Conservation (phyloP, 768 basidiomycete genomes). For the Pleurotus tuber-regium region DNA sequence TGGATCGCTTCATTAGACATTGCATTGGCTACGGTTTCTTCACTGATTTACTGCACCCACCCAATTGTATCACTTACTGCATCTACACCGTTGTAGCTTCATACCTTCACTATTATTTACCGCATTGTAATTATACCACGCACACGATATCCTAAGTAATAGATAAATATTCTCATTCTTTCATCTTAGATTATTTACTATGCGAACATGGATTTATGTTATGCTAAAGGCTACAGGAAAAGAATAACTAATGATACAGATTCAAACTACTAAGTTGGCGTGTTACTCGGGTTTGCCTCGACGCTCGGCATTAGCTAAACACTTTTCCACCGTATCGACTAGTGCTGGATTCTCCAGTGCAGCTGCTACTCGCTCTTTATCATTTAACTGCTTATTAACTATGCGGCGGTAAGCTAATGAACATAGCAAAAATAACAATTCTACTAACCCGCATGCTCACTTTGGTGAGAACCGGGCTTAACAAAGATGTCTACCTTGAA, state of each 20-base stretch:
- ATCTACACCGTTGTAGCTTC: slow-evolving; percentile 21
- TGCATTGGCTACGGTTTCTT: neutral
- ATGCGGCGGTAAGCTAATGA: neutral
- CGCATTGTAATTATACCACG: slow-evolving; percentile 8
- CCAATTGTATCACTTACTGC: slow-evolving; percentile 7
- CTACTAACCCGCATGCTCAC: slow-evolving; percentile 77
- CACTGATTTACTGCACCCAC: neutral
- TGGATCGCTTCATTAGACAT: slow-evolving; percentile 7
- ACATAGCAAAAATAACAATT: neutral
- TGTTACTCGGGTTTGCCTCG: slow-evolving; percentile 24
- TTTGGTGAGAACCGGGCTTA: slow-evolving; percentile 94
- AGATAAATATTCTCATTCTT: neutral
- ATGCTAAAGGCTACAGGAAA: slow-evolving; percentile 16
- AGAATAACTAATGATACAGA: neutral
- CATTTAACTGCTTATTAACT: slow-evolving; percentile 99
- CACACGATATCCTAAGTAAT: slow-evolving; percentile 4
- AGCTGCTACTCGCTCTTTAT: slow-evolving; percentile 97
- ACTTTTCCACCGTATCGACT: slow-evolving; percentile 81
- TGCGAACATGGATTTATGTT: slow-evolving; percentile 15
- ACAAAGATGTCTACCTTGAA: slow-evolving; percentile 95
- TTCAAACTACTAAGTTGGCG: neutral
- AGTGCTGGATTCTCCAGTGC: slow-evolving; percentile 91
- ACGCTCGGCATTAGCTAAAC: slow-evolving; percentile 34
- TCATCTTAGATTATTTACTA: too few relatives aligned
- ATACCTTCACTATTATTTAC: slow-evolving; percentile 17